These are phyloP conservation scores for Aspergillus aculeatus DNA, from an alignment of 2,329 filamentous ascomycete species.

Conservation along the genomic window DNA sequence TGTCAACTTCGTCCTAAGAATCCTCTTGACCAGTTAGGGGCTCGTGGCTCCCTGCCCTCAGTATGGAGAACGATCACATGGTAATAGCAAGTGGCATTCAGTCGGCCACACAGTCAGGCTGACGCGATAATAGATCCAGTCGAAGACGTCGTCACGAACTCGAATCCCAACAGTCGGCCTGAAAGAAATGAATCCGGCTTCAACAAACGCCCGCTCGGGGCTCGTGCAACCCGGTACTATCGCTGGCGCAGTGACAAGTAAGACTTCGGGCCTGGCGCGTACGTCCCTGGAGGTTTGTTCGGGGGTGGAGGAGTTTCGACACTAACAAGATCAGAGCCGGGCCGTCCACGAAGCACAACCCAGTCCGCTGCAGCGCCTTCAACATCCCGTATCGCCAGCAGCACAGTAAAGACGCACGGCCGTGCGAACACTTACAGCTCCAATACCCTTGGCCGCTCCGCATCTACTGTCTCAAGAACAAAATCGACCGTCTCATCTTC, in stretches of 20 bases:
- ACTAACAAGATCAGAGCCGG: slow-evolving; percentile 44
- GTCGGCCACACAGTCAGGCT: slow-evolving; percentile 1
- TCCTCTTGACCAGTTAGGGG: neutral
- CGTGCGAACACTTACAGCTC: slow-evolving; percentile 36
- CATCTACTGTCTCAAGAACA: slow-evolving; percentile 47
- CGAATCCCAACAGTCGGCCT: slow-evolving; percentile 41
- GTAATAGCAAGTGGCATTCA: slow-evolving; percentile 18
- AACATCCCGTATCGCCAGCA: slow-evolving; percentile 33
- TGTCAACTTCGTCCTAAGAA: neutral
- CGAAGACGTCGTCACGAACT: slow-evolving; percentile 27
- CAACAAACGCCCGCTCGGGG: slow-evolving; percentile 52
- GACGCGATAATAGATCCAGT: slow-evolving; percentile 23
- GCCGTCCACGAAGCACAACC: slow-evolving; percentile 49
- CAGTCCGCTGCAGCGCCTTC: slow-evolving; percentile 47
- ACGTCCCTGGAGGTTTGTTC: slow-evolving; percentile 20
- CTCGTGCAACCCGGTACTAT: slow-evolving; percentile 46
- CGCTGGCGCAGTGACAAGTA: slow-evolving; percentile 46
- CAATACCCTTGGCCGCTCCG: slow-evolving; percentile 37
- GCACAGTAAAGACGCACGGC: slow-evolving; percentile 46
- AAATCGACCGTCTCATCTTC: slow-evolving; percentile 57
- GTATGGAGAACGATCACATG: slow-evolving; percentile 36
- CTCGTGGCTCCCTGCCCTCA: neutral
- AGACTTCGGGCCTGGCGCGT: slow-evolving; percentile 47
- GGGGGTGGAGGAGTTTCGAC: neutral
- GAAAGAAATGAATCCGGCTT: slow-evolving; percentile 52